Evolutionary conservation across 2,329 filamentous ascomycete species (phyloP).

Genomic region (Fusarium verticillioides): DNA sequence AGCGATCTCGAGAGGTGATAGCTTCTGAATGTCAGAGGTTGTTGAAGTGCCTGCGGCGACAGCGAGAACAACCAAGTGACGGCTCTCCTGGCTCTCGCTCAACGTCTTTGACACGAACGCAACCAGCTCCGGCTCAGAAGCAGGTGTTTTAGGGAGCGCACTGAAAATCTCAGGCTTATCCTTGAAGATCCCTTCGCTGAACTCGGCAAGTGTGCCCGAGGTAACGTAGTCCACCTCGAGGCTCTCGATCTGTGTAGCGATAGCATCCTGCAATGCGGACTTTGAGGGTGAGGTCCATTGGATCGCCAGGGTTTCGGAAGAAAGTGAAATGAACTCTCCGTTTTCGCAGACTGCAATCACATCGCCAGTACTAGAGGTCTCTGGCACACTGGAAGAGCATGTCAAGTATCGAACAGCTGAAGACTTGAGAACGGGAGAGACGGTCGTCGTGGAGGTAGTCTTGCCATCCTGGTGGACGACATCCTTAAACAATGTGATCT

Average conservation of each 20-base stretch:
- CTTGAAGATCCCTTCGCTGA: slow-evolving; percentile 66
- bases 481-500: slow-evolving; percentile 70
- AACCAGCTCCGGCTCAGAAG: slow-evolving; percentile 63
- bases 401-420: slow-evolving; percentile 52
- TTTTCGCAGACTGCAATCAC: slow-evolving; percentile 69
- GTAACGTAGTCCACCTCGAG: slow-evolving; percentile 63
- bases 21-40: slow-evolving; percentile 47
- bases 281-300: slow-evolving; percentile 52
- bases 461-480: slow-evolving; percentile 62
- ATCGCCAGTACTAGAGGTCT: slow-evolving; percentile 45
- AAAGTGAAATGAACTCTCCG: slow-evolving; percentile 70
- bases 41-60: slow-evolving; percentile 41
- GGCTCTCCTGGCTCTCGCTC: slow-evolving; percentile 44
- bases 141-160: slow-evolving; percentile 60
- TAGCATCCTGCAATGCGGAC: slow-evolving; percentile 50
- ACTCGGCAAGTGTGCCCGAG: slow-evolving; percentile 58
- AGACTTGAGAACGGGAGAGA: slow-evolving; percentile 55
- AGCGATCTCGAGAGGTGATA: slow-evolving; percentile 55
- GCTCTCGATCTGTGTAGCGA: slow-evolving; percentile 47
- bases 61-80: slow-evolving; percentile 50
- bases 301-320: slow-evolving; percentile 60
- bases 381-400: slow-evolving; percentile 44
- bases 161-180: slow-evolving; percentile 63
- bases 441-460: slow-evolving; percentile 61
- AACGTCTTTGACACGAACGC: slow-evolving; percentile 59